Conservation (phyloP, 768 basidiomycete genomes). For the Leccinum aurantiacum region DNA sequence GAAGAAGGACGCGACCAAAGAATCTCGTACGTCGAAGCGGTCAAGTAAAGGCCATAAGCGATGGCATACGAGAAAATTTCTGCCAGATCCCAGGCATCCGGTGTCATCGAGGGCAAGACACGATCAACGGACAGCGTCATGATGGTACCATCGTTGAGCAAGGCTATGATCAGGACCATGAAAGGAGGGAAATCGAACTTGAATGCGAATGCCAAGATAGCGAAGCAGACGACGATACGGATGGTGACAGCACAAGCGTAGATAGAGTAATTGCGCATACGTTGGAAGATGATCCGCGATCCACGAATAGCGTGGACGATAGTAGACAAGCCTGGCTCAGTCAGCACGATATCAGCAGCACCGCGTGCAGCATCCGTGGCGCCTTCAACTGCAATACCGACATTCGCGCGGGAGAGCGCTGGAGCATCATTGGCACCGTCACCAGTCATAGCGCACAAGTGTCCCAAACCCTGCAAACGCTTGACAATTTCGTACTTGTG, state of each 20-base stretch:
- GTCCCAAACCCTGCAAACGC: conserved; percentile 93
- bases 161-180: conserved; percentile 98
- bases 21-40: conserved; percentile 76
- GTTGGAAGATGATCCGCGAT: conserved; percentile 98
- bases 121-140: conserved; percentile 98
- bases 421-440: conserved; percentile 99
- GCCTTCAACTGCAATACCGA: conserved; percentile 99
- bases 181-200: conserved; percentile 99
- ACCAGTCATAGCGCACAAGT: conserved; percentile 98
- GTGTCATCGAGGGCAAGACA: conserved; percentile 88
- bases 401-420: conserved; percentile 96
- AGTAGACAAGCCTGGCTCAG: conserved; percentile 97
- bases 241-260: conserved; percentile 96
- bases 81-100: conserved; percentile 93
- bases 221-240: conserved; percentile 98
- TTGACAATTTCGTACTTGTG: conserved; percentile 99
- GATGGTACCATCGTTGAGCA: conserved; percentile 98
- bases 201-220: conserved; percentile 93
- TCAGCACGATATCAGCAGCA: conserved; percentile 97
- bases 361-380: conserved; percentile 98
- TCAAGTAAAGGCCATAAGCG: conserved; percentile 94
- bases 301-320: conserved; percentile 99
- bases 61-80: conserved; percentile 97
- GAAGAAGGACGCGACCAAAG: conserved; percentile 5
- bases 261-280: conserved; percentile 99